Conservation (phyloP, 1,284 basidiomycete species). For the Ganoderma meredithae region DNA sequence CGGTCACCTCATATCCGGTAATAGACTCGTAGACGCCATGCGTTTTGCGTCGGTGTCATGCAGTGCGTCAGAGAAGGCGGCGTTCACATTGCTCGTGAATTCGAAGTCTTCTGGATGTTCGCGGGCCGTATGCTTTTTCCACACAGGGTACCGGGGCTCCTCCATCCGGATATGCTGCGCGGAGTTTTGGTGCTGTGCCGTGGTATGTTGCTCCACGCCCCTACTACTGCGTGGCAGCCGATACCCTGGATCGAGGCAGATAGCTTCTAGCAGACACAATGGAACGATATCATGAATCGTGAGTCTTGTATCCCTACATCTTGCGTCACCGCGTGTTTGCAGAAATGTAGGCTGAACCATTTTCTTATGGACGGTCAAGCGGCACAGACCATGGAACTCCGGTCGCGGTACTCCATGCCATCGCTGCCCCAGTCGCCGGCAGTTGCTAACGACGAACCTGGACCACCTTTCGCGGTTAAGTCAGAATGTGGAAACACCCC, state of each 20-base stretch:
- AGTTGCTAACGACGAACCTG: neutral
- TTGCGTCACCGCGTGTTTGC: neutral
- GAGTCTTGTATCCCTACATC: neutral
- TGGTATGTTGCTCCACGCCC: neutral
- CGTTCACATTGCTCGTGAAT: neutral
- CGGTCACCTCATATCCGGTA: constrained; percentile 1
- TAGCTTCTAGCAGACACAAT: neutral
- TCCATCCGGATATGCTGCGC: constrained; percentile 6
- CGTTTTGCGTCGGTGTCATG: neutral
- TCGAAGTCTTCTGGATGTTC: neutral
- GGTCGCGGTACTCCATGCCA: neutral
- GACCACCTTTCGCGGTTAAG: neutral
- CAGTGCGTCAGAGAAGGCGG: neutral
- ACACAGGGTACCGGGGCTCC: constrained; percentile 4
- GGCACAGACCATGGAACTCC: neutral
- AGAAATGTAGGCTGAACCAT: neutral
- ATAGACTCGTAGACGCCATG: neutral
- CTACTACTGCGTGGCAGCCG: neutral
- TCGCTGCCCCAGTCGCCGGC: neutral
- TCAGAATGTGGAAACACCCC: neutral
- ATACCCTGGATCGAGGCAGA: neutral
- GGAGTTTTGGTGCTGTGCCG: neutral
- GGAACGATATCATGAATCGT: neutral
- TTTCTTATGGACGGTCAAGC: neutral
- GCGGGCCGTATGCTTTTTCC: neutral